Base-by-base conservation (phyloP, 371 early-diverging fungal genomes). In the Syncephalis fuscata region DNA sequence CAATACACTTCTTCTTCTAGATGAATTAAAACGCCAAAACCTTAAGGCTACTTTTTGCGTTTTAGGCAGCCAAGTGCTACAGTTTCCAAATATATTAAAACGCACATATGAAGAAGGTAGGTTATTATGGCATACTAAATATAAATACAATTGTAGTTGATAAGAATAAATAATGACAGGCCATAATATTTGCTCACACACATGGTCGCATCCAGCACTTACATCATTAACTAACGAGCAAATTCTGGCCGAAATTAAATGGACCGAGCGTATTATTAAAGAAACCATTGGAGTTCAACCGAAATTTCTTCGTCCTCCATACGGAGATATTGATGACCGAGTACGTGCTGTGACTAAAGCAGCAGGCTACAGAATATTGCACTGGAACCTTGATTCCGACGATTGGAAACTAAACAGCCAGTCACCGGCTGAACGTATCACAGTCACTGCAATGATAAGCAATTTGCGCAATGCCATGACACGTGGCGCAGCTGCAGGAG, bases 191-290 rank as follows among this genome's bases (percentile, higher is more conserved):
- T 61, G 55, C 23, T 49, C 62, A 11, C 71, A 65, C 45, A 63
- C 67, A 27, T 72, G 74, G 74, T 70, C 78, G 17, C 85, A 85
- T 47, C 64, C 58, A 17, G 66, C 65, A 43, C 46, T 82, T 60
- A 78, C 81, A 21, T 63, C 76, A 0, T 56, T 69, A 26, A 56
- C 74, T 24, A 78, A 68, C 44, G 78, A 79, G 44, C 68, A 73
- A 53, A 66, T 85, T 36, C 68, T 81, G 39, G 79, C 79, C 45
- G 83, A 85, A 58, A 57, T 82, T 37, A 73, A 72, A 55, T 80
- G 73, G 74, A 78, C 70, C 10, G 78, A 72, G 55, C 52, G 61
- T 43, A 72, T 73, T 43, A 76, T 85, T 58, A 57, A 76, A 54
- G 70, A 70, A 22, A 67, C 73, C 38, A 76, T 68, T 40, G 81